A percentile compares a stretch with the other conserved stretches of the same genome.
These are phyloP conservation scores for Trypanosoma avium DNA, from an alignment of 208 protist genomes.

Conservation along the genomic window DNA sequence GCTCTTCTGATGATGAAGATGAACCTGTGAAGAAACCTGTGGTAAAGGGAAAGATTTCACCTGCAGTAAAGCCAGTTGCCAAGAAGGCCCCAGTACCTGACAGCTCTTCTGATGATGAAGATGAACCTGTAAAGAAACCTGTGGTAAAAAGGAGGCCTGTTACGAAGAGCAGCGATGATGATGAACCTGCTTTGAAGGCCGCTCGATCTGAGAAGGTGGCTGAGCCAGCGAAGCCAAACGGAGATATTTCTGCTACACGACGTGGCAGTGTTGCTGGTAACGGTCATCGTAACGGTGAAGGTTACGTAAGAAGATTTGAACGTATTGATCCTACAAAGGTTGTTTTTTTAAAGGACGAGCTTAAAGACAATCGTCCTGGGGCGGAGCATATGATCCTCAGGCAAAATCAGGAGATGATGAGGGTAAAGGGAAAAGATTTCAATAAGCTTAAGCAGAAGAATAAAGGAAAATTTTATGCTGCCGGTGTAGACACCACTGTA, in stretches of 20 bases:
- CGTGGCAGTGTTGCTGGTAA: background rate
- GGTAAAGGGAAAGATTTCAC: constrained; percentile 29
- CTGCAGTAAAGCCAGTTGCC: background rate
- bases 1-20: constrained; percentile 26
- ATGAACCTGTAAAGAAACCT: constrained; percentile 46
- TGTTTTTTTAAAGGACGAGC: constrained; percentile 46
- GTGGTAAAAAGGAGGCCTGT: constrained; percentile 33
- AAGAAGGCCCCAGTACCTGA: constrained; percentile 35
- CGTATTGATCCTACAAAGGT: constrained; percentile 78
- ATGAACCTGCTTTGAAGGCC: background rate
- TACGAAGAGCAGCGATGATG: constrained; percentile 3
- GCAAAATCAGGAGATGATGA: constrained; percentile 91
- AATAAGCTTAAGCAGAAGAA: constrained; percentile 92
- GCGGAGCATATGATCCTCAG: constrained; percentile 67
- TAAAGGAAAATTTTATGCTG: constrained; percentile 85
- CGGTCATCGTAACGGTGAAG: background rate
- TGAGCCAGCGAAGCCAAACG: background rate
- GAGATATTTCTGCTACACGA: background rate
- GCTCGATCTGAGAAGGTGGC: background rate
- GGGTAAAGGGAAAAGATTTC: constrained; percentile 79
- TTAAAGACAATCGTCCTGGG: constrained; percentile 66
- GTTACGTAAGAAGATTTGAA: constrained; percentile 50
- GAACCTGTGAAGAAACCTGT: constrained; percentile 9
- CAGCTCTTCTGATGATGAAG: constrained; percentile 44
- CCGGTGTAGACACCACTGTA: constrained; percentile 69